Conservation (phyloP, 2,329 filamentous ascomycete species). For the Polychaeton citri region DNA sequence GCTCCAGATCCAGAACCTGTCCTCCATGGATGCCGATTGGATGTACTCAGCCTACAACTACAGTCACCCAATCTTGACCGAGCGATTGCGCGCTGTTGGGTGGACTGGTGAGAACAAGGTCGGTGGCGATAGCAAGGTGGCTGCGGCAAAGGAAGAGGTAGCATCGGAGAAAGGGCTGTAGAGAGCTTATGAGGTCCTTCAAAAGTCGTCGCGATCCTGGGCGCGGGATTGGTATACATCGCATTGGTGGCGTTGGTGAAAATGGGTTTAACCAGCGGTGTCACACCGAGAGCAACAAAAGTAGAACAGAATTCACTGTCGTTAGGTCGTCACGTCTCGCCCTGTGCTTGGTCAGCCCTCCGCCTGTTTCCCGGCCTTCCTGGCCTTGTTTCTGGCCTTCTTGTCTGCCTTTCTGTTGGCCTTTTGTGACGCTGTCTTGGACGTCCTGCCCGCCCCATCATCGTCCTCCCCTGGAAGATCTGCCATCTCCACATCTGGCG, state of each 20-base stretch:
- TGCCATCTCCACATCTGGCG: constrained; percentile 6
- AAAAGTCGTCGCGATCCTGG: no score
- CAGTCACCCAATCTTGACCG: constrained; percentile 90
- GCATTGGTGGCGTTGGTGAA: no score
- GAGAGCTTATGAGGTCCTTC: no score
- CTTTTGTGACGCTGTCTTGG: constrained; percentile 27
- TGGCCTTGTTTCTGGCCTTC: constrained; percentile 37
- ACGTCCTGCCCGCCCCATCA: constrained; percentile 7
- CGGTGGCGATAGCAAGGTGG: constrained; percentile 29
- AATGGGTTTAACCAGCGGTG: no score
- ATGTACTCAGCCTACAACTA: constrained; percentile 98
- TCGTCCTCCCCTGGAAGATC: constrained; percentile 11
- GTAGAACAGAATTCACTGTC: no score
- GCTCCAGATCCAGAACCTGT: constrained; percentile 95
- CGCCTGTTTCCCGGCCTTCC: constrained; percentile 20
- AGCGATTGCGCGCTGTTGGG: constrained; percentile 78
- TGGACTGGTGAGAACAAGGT: constrained; percentile 60
- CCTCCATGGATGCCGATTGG: constrained; percentile 97
- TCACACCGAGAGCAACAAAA: no score
- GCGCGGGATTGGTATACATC: no score
- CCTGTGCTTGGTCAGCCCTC: neutral
- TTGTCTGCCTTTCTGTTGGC: constrained; percentile 42
- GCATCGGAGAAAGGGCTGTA: no score
- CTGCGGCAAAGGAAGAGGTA: no score
- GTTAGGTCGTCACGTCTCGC: no score